Conservation (phyloP, 257 asterid species). For the Solanum ossicruentum region DNA sequence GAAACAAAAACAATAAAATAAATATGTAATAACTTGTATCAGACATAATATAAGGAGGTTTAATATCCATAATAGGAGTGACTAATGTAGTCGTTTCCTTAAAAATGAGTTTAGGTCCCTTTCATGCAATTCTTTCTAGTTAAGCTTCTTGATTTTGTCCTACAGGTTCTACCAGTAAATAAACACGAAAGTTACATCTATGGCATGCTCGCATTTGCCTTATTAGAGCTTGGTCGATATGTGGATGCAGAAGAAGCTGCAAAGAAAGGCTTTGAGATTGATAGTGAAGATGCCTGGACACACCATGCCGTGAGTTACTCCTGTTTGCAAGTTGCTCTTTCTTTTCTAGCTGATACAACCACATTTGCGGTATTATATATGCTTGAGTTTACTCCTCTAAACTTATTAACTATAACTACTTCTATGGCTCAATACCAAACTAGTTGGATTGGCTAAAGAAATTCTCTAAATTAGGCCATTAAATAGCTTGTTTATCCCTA, state of each 20-base stretch:
- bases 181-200: slow-evolving; percentile 50
- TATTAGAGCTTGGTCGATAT: slow-evolving; percentile 77
- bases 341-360: not conserved
- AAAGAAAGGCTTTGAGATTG: slow-evolving; percentile 57
- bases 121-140: not conserved
- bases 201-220: slow-evolving; percentile 87
- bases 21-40: not conserved
- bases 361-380: not conserved
- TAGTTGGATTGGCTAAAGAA: not conserved
- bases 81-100: not conserved
- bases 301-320: slow-evolving; percentile 80
- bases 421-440: not conserved
- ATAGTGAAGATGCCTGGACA: slow-evolving; percentile 73
- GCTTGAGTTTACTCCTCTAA: not conserved
- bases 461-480: not conserved
- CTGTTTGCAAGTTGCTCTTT: not conserved
- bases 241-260: slow-evolving; percentile 74
- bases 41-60: not conserved
- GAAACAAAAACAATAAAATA: not conserved
- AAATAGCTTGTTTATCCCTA: not conserved
- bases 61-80: not conserved
- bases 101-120: not conserved
- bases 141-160: not conserved
- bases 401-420: not conserved
- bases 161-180: slow-evolving; percentile 65